These are phyloP conservation scores for Fusarium zealandicum DNA, from an alignment of 2,329 filamentous ascomycete species.

Conservation along the genomic window DNA sequence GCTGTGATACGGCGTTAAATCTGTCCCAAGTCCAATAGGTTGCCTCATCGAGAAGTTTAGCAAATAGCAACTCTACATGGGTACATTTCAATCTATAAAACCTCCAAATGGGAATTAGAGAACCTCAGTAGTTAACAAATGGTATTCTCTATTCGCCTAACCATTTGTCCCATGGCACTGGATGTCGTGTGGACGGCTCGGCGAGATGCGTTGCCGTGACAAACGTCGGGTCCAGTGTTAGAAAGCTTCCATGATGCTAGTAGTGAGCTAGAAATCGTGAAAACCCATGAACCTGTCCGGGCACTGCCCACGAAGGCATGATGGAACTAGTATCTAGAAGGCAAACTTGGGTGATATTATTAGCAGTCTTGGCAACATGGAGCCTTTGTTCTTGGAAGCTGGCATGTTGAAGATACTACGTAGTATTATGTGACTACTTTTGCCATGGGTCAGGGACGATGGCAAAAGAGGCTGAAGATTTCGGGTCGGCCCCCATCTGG, in stretches of 20 bases:
- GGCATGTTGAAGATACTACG: background rate
- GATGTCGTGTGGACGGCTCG: constrained; percentile 14
- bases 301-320: constrained; percentile 10
- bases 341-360: constrained; percentile 19
- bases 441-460: background rate
- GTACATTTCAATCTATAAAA: too few relatives aligned
- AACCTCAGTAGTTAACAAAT: background rate
- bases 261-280: constrained; percentile 22
- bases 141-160: background rate
- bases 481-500: constrained; percentile 9
- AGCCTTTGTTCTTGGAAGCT: background rate
- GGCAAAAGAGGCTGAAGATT: constrained; percentile 12
- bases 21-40: too few relatives aligned
- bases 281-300: background rate
- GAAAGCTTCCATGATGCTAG: constrained; percentile 25
- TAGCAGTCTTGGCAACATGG: constrained; percentile 18
- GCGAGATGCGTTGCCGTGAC: constrained; percentile 38
- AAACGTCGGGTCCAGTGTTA: too few relatives aligned
- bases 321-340: constrained; percentile 7
- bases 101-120: too few relatives aligned
- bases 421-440: constrained; percentile 1
- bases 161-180: background rate
- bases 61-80: too few relatives aligned
- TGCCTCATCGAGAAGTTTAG: too few relatives aligned
- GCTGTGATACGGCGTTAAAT: too few relatives aligned